phyloP scores from a whole-genome alignment of 1,284 basidiomycete genomes.

The Fomitopsis pinicola region DNA sequence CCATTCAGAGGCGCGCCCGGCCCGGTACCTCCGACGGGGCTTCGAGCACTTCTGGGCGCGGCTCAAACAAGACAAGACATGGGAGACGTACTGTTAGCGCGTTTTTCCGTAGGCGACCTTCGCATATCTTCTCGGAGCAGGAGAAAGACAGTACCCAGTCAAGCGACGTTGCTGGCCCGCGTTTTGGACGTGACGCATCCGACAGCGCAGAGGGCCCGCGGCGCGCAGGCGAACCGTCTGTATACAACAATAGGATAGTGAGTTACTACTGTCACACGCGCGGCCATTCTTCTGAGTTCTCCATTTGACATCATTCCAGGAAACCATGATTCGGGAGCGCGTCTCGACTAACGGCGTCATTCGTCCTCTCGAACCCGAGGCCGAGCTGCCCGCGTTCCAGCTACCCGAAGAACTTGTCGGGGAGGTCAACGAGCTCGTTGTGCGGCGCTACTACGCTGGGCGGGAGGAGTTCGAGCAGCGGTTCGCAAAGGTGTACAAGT shows the following conservation, averaged over 20 bases:
- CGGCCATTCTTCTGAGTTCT: neutral
- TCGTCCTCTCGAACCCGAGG: constrained; percentile 55
- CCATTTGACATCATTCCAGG: constrained; percentile 13
- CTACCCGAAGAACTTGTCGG: constrained; percentile 63
- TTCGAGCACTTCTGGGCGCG: neutral
- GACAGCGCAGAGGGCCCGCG: constrained; percentile 28
- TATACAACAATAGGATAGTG: constrained; percentile 54
- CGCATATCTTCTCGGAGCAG: neutral
- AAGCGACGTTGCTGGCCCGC: constrained; percentile 44
- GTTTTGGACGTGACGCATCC: constrained; percentile 32
- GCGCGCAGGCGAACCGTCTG: constrained; percentile 60
- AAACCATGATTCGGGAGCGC: constrained; percentile 72
- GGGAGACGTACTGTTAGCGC: constrained; percentile 7
- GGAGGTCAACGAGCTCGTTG: constrained; percentile 56
- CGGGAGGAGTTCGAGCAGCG: constrained; percentile 55
- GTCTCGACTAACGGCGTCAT: constrained; percentile 54
- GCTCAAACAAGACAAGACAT: constrained; percentile 15
- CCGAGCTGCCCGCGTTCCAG: constrained; percentile 44
- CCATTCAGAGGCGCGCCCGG: neutral
- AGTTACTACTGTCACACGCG: constrained; percentile 13
- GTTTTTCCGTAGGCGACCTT: constrained; percentile 10
- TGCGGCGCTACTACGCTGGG: constrained; percentile 63
- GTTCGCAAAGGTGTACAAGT: constrained; percentile 49
- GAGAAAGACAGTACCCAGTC: constrained; percentile 13
- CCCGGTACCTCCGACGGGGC: constrained; percentile 1